Conservation (phyloP, 2,329 filamentous ascomycete species). For the Graphilbum ipis-grandicollis region DNA sequence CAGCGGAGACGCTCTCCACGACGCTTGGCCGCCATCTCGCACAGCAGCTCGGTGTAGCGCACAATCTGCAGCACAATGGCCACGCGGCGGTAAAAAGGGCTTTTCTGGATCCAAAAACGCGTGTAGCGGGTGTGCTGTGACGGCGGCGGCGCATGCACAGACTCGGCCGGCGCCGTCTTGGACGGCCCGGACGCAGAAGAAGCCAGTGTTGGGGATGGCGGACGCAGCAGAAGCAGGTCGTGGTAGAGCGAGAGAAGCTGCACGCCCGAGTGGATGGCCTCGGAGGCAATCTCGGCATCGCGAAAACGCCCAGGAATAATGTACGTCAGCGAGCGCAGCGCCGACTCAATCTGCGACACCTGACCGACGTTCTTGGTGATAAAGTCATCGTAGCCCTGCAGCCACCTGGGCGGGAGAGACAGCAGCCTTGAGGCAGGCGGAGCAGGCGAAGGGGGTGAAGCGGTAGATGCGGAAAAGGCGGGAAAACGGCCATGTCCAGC, state of each 20-base stretch:
- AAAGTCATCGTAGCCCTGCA: slow-evolving; percentile 67
- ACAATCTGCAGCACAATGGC: slow-evolving; percentile 76
- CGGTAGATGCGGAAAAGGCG: too few species aligned
- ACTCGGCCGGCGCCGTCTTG: slow-evolving; percentile 16
- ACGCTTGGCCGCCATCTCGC: slow-evolving; percentile 90
- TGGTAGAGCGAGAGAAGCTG: slow-evolving; percentile 87
- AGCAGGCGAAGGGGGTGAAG: too few species aligned
- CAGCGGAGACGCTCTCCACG: slow-evolving; percentile 67
- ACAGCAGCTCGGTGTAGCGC: slow-evolving; percentile 87
- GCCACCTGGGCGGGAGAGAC: slow-evolving; percentile 42
- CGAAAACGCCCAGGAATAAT: slow-evolving; percentile 84
- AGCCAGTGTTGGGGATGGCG: background rate
- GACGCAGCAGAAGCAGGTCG: slow-evolving; percentile 60
- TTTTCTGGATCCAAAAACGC: slow-evolving; percentile 45
- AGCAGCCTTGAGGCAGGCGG: background rate
- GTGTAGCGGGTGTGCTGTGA: slow-evolving; percentile 45
- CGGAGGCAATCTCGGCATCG: slow-evolving; percentile 88
- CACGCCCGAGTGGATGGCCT: slow-evolving; percentile 76
- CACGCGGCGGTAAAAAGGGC: slow-evolving; percentile 58
- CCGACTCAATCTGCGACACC: slow-evolving; percentile 88
- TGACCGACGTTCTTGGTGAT: slow-evolving; percentile 89
- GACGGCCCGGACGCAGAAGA: slow-evolving; percentile 11
- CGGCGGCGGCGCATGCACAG: slow-evolving; percentile 18
- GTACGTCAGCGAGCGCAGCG: slow-evolving; percentile 81
- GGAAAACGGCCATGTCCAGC: background rate